phyloP scores from a whole-genome alignment of 371 early-diverging fungal genomes.

The Sporodiniella umbellata region DNA sequence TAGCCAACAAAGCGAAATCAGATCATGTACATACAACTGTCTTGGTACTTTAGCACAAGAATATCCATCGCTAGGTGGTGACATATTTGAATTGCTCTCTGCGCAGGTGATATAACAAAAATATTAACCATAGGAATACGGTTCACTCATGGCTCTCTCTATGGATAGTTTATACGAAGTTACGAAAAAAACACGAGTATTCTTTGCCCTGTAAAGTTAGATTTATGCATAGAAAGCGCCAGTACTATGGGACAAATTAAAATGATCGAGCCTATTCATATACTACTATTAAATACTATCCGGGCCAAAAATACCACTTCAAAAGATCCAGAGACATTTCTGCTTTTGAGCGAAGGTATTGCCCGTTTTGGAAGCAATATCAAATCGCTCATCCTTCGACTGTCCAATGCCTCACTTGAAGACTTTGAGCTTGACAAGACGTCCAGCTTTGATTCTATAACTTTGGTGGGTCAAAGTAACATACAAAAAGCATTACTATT shows the following conservation, averaged over 20 bases:
- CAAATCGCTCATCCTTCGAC: conserved; percentile 23
- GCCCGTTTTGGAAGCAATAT: conserved; percentile 8
- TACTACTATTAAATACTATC: conserved; percentile 30
- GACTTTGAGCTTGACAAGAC: conserved; percentile 58
- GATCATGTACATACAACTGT: conserved; percentile 47
- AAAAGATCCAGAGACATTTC: neutral
- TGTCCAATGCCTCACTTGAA: conserved; percentile 39
- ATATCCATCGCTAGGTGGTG: conserved; percentile 28
- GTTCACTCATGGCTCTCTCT: neutral
- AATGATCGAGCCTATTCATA: conserved; percentile 37
- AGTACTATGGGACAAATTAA: conserved; percentile 31
- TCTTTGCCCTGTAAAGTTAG: conserved; percentile 38
- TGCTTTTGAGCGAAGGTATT: conserved; percentile 7
- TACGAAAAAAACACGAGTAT: conserved; percentile 31
- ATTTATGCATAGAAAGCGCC: conserved; percentile 47
- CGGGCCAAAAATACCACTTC: conserved; percentile 16
- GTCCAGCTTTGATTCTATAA: conserved; percentile 49
- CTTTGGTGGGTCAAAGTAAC: conserved; percentile 48
- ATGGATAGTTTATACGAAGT: conserved; percentile 23
- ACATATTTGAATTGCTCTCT: conserved; percentile 52
- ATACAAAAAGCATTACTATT: conserved; percentile 43
- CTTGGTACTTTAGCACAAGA: conserved; percentile 39
- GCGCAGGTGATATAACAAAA: conserved; percentile 36
- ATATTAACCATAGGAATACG: neutral
- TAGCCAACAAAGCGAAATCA: conserved; percentile 55